These are phyloP conservation scores for Coelastrella sp. DNA, from an alignment of 139 green algal species.

Conservation along the genomic window DNA sequence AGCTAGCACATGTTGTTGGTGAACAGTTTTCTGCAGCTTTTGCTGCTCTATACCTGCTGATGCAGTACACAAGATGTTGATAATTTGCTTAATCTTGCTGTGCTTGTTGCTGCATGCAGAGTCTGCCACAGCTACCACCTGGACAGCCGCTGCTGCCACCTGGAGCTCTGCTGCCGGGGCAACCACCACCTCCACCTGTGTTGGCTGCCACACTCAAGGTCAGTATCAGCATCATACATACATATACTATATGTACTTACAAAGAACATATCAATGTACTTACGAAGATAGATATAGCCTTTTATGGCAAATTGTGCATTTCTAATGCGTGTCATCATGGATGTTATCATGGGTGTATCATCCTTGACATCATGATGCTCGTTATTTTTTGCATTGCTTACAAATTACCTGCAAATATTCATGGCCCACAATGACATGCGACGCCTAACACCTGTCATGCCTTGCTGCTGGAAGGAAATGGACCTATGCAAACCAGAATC, in stretches of 20 bases:
- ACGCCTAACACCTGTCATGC: too few relatives aligned
- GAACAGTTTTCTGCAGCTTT: not conserved
- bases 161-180: not conserved
- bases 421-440: too few relatives aligned
- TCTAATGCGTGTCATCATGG: too few relatives aligned
- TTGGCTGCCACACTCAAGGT: constrained; percentile 51
- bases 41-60: not conserved
- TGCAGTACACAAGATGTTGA: not conserved
- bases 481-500: too few relatives aligned
- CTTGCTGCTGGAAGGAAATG: too few relatives aligned
- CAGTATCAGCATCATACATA: not conserved
- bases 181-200: constrained; percentile 32
- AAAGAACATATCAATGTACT: too few relatives aligned
- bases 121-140: constrained; percentile 11
- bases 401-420: too few relatives aligned
- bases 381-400: too few relatives aligned
- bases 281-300: too few relatives aligned
- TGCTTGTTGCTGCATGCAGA: not conserved
- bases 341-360: too few relatives aligned
- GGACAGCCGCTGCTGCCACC: not conserved
- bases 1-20: not conserved
- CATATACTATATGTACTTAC: not conserved
- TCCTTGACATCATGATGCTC: too few relatives aligned
- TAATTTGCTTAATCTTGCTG: not conserved
- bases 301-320: too few relatives aligned